A percentile compares a stretch with the other conserved stretches of the same genome.
Conservation (phyloP, 2,329 filamentous ascomycete genomes). For the Paraconiothyrium sp. region DNA sequence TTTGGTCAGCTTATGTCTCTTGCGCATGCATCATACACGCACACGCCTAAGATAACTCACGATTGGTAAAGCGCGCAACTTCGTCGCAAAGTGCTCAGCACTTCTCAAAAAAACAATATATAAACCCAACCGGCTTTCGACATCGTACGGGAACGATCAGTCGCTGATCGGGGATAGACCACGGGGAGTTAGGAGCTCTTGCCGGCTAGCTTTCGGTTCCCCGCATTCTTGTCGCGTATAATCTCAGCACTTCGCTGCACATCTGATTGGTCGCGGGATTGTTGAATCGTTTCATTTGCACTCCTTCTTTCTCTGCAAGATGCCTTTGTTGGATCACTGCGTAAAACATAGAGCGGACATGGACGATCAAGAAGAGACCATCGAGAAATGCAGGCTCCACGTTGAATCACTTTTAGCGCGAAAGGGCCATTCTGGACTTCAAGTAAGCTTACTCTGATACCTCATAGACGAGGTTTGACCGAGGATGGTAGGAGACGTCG, state of each 20-base stretch:
- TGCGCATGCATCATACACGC: not conserved
- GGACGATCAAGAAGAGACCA: not conserved
- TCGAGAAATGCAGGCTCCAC: constrained; percentile 23
- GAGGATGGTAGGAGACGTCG: constrained; percentile 24
- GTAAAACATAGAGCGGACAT: not conserved
- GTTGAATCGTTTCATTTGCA: not conserved
- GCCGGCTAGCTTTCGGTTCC: constrained; percentile 17
- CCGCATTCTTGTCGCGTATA: constrained; percentile 1
- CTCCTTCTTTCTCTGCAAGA: not conserved
- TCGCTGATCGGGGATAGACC: not conserved
- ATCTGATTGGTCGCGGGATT: not conserved
- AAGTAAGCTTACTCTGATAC: not conserved
- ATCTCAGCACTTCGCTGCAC: not conserved
- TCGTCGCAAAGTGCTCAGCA: not conserved
- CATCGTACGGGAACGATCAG: not conserved
- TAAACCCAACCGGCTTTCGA: not conserved
- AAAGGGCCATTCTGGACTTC: constrained; percentile 16
- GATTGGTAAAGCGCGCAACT: not conserved
- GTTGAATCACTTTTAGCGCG: constrained; percentile 19
- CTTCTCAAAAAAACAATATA: not conserved
- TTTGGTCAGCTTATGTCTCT: not conserved
- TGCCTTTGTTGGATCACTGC: not conserved
- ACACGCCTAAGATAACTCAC: not conserved
- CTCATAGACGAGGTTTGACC: not conserved
- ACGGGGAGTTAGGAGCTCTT: not conserved